A percentile compares a stretch with the other conserved stretches of the same genome.
Evolutionary conservation across 2,329 filamentous ascomycete species (phyloP).

Genomic region (Diaporthe velutina): DNA sequence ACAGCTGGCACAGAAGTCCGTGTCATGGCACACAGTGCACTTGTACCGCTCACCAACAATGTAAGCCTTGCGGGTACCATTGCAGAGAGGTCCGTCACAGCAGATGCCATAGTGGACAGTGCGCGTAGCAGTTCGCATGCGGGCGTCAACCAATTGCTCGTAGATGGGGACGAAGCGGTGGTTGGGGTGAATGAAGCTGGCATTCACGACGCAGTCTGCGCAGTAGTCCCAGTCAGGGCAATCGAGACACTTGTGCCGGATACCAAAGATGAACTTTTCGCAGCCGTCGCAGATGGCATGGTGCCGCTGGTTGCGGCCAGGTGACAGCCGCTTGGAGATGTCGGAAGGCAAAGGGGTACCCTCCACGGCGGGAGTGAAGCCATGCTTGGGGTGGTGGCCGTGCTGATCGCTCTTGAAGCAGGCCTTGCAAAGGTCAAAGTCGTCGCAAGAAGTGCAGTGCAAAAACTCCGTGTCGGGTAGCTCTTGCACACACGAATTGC

Average conservation of each 20-base stretch:
- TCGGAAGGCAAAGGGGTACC: constrained; percentile 72
- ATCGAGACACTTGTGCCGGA: constrained; percentile 95
- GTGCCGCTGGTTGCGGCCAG: constrained; percentile 86
- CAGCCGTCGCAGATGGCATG: constrained; percentile 95
- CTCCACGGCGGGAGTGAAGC: constrained; percentile 77
- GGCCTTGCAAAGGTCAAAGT: constrained; percentile 90
- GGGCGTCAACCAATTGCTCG: constrained; percentile 61
- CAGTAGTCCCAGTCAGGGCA: constrained; percentile 99
- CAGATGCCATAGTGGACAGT: constrained; percentile 85
- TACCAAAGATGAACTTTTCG: constrained; percentile 86
- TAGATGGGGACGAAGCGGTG: constrained; percentile 94
- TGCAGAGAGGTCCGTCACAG: constrained; percentile 94
- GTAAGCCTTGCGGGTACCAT: constrained; percentile 70
- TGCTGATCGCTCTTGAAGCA: constrained; percentile 85
- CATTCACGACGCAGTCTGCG: constrained; percentile 77
- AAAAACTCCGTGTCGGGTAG: constrained; percentile 84
- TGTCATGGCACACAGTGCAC: constrained; percentile 95
- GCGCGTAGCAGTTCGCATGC: constrained; percentile 54
- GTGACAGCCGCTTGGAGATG: constrained; percentile 76
- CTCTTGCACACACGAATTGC: constrained; percentile 77
- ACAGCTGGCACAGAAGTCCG: constrained; percentile 94
- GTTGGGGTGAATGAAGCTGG: constrained; percentile 77
- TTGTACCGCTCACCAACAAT: constrained; percentile 94
- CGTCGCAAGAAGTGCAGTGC: constrained; percentile 86
- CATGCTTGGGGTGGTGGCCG: constrained; percentile 91